Percentiles rank a stretch among this genome's conserved stretches.
Evolutionary conservation across 176 grass and related monocot species (phyloP).

Genomic region (Carex kokanica): DNA sequence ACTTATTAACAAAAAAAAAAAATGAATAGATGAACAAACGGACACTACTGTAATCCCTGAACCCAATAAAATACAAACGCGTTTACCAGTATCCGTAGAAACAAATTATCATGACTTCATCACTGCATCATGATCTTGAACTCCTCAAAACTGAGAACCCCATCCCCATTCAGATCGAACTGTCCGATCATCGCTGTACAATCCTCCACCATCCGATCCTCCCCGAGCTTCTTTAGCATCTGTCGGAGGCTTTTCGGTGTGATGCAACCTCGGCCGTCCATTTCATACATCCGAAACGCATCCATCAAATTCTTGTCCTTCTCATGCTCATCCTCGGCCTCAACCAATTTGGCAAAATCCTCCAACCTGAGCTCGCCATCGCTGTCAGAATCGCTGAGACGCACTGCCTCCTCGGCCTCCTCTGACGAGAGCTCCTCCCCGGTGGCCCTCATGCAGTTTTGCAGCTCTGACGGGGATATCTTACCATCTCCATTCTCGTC

Average conservation of each 20-base stretch:
- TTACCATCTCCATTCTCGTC: constrained; percentile 41
- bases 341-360: constrained; percentile 33
- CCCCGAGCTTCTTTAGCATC: constrained; percentile 22
- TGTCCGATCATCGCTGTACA: constrained; percentile 30
- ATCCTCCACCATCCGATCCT: constrained; percentile 33
- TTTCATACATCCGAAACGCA: constrained; percentile 38
- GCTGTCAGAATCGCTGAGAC: constrained; percentile 30
- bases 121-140: constrained; percentile 41
- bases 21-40: no score
- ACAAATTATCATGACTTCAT: background rate
- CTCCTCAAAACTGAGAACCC: constrained; percentile 37
- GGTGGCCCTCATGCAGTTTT: constrained; percentile 18
- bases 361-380: constrained; percentile 33
- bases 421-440: constrained; percentile 25
- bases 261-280: constrained; percentile 38
- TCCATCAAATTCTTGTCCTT: constrained; percentile 36
- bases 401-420: constrained; percentile 25
- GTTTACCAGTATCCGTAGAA: no score
- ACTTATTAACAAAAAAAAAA: no score
- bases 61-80: no score
- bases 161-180: constrained; percentile 32
- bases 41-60: no score
- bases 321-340: constrained; percentile 29
- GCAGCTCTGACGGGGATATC: constrained; percentile 37
- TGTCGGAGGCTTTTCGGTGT: constrained; percentile 32